Conservation (phyloP, 2,329 filamentous ascomycete species). For the Sporothrix humicola region DNA sequence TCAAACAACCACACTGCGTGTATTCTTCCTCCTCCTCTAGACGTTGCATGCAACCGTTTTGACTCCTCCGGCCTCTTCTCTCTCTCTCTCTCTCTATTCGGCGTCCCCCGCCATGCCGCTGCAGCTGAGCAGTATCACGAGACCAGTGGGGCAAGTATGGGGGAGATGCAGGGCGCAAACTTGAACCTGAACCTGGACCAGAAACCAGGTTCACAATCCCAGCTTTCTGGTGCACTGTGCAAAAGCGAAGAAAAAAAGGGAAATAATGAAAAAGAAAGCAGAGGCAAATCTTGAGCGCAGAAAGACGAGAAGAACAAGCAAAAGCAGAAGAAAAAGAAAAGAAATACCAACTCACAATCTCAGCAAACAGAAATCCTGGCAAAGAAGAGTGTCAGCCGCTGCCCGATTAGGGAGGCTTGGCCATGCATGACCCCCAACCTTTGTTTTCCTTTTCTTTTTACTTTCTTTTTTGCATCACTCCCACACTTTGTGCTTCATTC, state of each 20-base stretch:
- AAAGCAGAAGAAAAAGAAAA: background rate
- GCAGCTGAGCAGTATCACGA: slow-evolving; percentile 32
- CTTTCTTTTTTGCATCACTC: background rate
- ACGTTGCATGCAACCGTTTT: slow-evolving; percentile 10
- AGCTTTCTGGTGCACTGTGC: too few species aligned
- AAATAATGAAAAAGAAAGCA: background rate
- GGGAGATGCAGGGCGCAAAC: slow-evolving; percentile 16
- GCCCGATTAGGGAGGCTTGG: slow-evolving; percentile 2
- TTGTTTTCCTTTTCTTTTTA: background rate
- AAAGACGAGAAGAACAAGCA: background rate
- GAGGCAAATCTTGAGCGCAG: background rate
- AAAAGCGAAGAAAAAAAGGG: background rate
- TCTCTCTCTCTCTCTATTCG: too few species aligned
- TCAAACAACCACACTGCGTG: background rate
- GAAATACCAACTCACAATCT: background rate
- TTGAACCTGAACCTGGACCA: too few species aligned
- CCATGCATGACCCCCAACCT: slow-evolving; percentile 30
- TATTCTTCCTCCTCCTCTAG: background rate
- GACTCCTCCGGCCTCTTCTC: background rate
- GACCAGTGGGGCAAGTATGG: slow-evolving; percentile 28
- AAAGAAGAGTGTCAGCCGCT: background rate
- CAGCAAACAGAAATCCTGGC: slow-evolving; percentile 20
- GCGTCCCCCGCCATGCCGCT: slow-evolving; percentile 12
- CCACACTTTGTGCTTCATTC: too few species aligned
- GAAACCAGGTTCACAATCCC: background rate